phyloP scores from a whole-genome alignment of 768 basidiomycete genomes.

The Panus rudis region DNA sequence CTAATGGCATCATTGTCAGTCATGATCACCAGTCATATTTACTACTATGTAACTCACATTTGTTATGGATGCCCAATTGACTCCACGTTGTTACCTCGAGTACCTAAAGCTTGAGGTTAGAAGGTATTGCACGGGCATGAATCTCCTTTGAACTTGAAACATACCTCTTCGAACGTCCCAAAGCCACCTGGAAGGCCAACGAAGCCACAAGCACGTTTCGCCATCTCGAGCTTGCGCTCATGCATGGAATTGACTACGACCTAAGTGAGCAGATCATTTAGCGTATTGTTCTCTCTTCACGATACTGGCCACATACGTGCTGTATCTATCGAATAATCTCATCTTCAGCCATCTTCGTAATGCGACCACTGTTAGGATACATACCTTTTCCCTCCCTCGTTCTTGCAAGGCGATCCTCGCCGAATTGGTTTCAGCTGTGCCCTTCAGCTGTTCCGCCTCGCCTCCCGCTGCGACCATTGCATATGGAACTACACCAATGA shows the following conservation, averaged over 20 bases:
- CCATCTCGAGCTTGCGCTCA: constrained; percentile 89
- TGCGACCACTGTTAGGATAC: neutral
- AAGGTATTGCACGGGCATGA: too few species aligned
- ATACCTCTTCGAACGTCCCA: constrained; percentile 91
- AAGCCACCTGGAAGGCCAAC: constrained; percentile 89
- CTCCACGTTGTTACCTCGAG: constrained; percentile 94
- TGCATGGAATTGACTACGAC: constrained; percentile 79
- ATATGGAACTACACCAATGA: constrained; percentile 71
- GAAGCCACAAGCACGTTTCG: constrained; percentile 71
- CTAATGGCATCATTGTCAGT: constrained; percentile 31
- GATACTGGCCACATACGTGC: neutral
- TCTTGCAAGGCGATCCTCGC: neutral
- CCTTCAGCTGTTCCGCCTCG: constrained; percentile 43
- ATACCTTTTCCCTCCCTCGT: constrained; percentile 27
- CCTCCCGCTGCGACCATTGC: constrained; percentile 68
- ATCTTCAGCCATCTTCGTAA: neutral
- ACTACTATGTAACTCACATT: constrained; percentile 44
- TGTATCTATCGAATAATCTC: neutral
- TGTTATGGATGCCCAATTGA: constrained; percentile 80
- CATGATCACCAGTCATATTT: neutral
- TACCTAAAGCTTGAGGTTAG: constrained; percentile 39
- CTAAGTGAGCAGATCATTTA: constrained; percentile 22
- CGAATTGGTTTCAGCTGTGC: neutral
- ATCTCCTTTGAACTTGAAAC: too few species aligned
- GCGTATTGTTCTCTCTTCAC: neutral